These are phyloP conservation scores for Russula dissimulans DNA, from an alignment of 768 basidiomycete genomes.

Conservation along the genomic window DNA sequence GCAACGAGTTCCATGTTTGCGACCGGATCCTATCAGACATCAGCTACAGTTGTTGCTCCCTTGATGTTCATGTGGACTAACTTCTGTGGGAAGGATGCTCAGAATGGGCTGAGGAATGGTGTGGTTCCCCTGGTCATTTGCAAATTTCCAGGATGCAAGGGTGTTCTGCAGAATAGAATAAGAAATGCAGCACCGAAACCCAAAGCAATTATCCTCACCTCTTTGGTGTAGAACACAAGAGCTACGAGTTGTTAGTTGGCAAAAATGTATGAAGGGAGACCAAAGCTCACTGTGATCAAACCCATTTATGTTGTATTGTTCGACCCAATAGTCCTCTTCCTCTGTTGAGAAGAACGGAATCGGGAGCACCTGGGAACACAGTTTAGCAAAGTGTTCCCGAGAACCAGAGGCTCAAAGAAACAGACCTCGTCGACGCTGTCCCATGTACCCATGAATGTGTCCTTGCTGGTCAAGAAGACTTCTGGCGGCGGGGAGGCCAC, in stretches of 20 bases:
- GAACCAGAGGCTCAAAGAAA: background rate
- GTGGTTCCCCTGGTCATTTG: constrained; percentile 34
- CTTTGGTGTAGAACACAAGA: constrained; percentile 53
- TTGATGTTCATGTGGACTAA: constrained; percentile 18
- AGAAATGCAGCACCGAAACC: background rate
- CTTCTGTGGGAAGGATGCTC: constrained; percentile 33
- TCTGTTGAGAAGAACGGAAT: constrained; percentile 49
- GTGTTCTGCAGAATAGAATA: constrained; percentile 30
- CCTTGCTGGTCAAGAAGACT: constrained; percentile 40
- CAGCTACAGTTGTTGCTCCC: background rate
- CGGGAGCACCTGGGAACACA: constrained; percentile 40
- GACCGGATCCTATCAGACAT: constrained; percentile 32
- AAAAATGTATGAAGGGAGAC: background rate
- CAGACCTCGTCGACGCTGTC: constrained; percentile 35
- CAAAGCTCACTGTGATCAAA: constrained; percentile 48
- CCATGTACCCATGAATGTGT: constrained; percentile 48
- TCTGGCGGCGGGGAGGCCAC: constrained; percentile 47
- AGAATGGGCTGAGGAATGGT: constrained; percentile 36
- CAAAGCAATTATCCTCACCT: constrained; percentile 29
- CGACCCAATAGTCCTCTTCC: constrained; percentile 65
- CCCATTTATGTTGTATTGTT: constrained; percentile 48
- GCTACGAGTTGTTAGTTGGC: constrained; percentile 30
- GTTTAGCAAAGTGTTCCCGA: background rate
- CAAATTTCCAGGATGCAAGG: constrained; percentile 30
- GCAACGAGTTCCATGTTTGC: constrained; percentile 34